Base-by-base conservation (phyloP, 2,329 filamentous ascomycete genomes). In the Ceratocystis albifundus region DNA sequence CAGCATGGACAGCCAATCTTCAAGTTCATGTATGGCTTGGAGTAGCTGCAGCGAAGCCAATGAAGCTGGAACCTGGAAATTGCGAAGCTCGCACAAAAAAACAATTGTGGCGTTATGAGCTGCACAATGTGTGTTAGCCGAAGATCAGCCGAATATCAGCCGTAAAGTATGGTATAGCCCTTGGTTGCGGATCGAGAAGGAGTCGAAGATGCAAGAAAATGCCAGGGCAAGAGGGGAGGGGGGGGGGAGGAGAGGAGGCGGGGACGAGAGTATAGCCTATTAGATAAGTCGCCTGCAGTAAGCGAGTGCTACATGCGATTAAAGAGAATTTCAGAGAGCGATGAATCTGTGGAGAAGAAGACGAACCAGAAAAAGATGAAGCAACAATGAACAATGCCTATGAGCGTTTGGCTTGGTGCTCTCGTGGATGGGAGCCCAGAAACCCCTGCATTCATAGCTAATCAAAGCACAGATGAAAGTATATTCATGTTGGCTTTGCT, bases 231-330 rank as follows among this genome's bases (percentile, higher is more conserved):
- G 28, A 30, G 30, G 30, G 30, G 6, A 7, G 30, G 30, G 4
- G n/a, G n/a, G 30, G 30, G 30, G 6, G 2, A 6, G 30, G 4
- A 6, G 28, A 30, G 30, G 30, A 6, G 6, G 2, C 6, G 30
- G 4, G 30, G 30, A 32, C 1, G 30, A 10, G 25, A 22, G 48
- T 53, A 15, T 41, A 15, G 36, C 36, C 12, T 53, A 17, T 22
- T 22, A 53, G 48, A 28, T 53, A 53, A 25, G 22, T 53, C 48
- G 48, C 48, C 48, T 53, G 28, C 48, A 53, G 48, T 53, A 53
- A 53, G 48, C 48, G 48, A 53, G 48, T 53, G 22, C 48, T 53
- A 53, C 48, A 10, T 53, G 48, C 48, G 20, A 28, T 53, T 10
- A 25, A 25, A 41, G 36, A 12, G 36, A 41, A 12, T 41, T 10